These are phyloP conservation scores for Tephrocybe sp. DNA, from an alignment of 768 basidiomycete genomes.

Conservation along the genomic window DNA sequence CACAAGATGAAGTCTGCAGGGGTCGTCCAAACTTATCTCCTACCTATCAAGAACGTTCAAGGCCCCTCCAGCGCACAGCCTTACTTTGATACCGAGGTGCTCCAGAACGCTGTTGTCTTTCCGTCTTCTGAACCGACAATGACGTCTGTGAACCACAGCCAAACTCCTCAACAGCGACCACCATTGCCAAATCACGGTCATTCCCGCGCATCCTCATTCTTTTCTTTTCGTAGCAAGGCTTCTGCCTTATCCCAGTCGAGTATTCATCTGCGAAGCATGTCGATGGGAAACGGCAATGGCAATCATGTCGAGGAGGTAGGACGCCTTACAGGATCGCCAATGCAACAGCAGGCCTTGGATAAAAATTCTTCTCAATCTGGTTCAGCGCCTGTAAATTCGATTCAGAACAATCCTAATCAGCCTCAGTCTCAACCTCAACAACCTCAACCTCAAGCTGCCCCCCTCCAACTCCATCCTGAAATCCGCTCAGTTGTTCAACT, in stretches of 20 bases:
- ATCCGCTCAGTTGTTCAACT: constrained; percentile 78
- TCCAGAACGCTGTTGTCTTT: constrained; percentile 15
- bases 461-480: constrained; percentile 68
- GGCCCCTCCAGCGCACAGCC: background rate
- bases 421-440: constrained; percentile 20
- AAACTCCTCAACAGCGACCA: constrained; percentile 18
- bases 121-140: constrained; percentile 18
- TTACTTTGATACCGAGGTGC: background rate
- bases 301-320: background rate
- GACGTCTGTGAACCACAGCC: constrained; percentile 16
- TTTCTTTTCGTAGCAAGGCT: constrained; percentile 52
- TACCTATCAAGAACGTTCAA: constrained; percentile 8
- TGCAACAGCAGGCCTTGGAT: too few species aligned
- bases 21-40: constrained; percentile 4
- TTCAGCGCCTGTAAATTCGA: too few species aligned
- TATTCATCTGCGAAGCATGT: constrained; percentile 17
- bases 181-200: constrained; percentile 29
- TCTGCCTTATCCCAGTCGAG: constrained; percentile 23
- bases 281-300: constrained; percentile 9
- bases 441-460: constrained; percentile 20
- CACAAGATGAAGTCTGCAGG: constrained; percentile 6
- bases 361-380: too few species aligned
- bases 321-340: too few species aligned
- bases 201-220: constrained; percentile 61
- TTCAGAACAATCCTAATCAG: constrained; percentile 3